Conservation (phyloP, 345 rosid genomes). For the Populus simonii region DNA sequence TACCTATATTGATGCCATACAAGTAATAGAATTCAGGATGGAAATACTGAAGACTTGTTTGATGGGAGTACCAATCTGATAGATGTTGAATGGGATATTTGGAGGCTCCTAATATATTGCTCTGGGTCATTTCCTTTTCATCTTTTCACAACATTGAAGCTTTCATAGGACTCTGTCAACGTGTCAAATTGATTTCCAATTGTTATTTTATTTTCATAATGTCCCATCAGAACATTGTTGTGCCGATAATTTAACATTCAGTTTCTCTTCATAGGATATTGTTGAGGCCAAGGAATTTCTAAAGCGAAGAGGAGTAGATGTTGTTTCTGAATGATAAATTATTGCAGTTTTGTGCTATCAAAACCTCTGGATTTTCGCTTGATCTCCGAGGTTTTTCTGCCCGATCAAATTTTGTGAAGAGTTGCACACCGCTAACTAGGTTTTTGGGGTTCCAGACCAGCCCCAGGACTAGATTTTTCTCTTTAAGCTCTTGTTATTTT, state of each 20-base stretch:
- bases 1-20: too few relatives aligned
- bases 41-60: too few relatives aligned
- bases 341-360: background rate
- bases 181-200: background rate
- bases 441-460: background rate
- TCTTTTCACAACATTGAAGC: too few relatives aligned
- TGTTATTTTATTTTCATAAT: background rate
- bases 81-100: too few relatives aligned
- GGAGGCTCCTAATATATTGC: too few relatives aligned
- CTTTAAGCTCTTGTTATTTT: background rate
- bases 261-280: background rate
- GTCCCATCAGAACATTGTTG: background rate
- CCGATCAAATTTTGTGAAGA: background rate
- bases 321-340: background rate
- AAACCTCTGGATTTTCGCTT: background rate
- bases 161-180: background rate
- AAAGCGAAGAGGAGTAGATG: background rate
- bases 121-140: too few relatives aligned
- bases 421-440: background rate
- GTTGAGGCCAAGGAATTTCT: background rate
- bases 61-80: too few relatives aligned
- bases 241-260: background rate
- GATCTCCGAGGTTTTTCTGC: background rate
- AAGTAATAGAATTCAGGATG: too few relatives aligned
- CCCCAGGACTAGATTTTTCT: background rate